phyloP scores from a whole-genome alignment of 1,139 yeast genomes.

The Candida glucosophila region DNA sequence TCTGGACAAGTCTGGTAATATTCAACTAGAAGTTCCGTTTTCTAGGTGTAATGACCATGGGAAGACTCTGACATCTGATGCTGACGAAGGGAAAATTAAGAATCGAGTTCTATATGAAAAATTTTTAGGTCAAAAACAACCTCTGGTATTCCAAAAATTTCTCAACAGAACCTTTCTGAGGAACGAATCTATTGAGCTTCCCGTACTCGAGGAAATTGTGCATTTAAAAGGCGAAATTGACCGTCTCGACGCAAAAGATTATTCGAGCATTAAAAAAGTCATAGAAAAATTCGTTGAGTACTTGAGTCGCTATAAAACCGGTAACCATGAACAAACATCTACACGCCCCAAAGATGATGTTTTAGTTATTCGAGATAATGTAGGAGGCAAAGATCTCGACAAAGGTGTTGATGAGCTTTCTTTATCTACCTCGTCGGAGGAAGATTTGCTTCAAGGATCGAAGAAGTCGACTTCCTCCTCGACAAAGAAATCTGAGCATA shows the following conservation, averaged over 20 bases:
- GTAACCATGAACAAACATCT: neutral
- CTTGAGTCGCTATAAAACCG: neutral
- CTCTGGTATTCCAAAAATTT: slow-evolving; percentile 1
- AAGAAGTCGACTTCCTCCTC: slow-evolving; percentile 1
- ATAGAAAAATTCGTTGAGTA: slow-evolving; percentile 1
- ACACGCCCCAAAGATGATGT: slow-evolving; percentile 9
- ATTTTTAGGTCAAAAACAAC: slow-evolving; percentile 1
- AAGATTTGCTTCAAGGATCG: neutral
- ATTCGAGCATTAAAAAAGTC: slow-evolving; percentile 2
- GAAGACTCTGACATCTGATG: too few relatives aligned
- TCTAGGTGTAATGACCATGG: too few relatives aligned
- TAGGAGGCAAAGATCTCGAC: slow-evolving; percentile 9
- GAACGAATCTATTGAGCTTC: slow-evolving; percentile 2
- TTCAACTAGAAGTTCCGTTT: too few relatives aligned
- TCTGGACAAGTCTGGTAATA: too few relatives aligned
- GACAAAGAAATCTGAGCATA: too few relatives aligned
- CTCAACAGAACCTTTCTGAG: slow-evolving; percentile 3
- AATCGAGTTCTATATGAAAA: too few relatives aligned
- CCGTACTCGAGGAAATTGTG: slow-evolving; percentile 1
- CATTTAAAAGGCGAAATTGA: slow-evolving; percentile 3
- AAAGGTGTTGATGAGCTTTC: slow-evolving; percentile 8
- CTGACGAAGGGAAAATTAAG: too few relatives aligned
- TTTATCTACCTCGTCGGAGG: slow-evolving; percentile 3
- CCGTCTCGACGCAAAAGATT: slow-evolving; percentile 1
- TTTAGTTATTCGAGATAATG: slow-evolving; percentile 6